Conservation (phyloP, 2,329 filamentous ascomycete genomes). For the Colletotrichum sp. region DNA sequence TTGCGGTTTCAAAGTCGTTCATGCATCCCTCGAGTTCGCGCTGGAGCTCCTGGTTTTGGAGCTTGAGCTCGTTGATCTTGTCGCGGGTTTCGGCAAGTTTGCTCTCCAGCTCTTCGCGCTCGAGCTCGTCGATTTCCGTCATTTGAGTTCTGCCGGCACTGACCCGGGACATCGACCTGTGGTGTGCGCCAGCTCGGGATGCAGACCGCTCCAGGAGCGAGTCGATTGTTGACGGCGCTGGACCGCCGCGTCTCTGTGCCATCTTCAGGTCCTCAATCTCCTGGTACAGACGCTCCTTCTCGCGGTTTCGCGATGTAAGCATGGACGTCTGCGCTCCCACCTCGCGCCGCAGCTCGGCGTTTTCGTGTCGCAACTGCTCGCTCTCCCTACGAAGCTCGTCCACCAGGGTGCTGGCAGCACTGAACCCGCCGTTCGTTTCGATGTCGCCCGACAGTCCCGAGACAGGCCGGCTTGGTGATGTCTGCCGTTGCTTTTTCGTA, state of each 20-base stretch:
- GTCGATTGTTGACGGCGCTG: conserved; percentile 73
- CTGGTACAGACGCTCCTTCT: conserved; percentile 93
- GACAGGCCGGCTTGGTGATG: conserved; percentile 54
- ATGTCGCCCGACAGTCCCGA: conserved; percentile 55
- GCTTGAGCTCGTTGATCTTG: conserved; percentile 82
- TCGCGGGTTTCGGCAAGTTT: conserved; percentile 85
- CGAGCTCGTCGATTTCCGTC: conserved; percentile 68
- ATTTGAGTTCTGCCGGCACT: conserved; percentile 74
- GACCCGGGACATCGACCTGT: conserved; percentile 75
- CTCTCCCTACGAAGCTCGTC: conserved; percentile 76
- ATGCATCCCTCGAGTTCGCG: conserved; percentile 81
- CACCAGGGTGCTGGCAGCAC: conserved; percentile 69
- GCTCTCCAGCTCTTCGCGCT: conserved; percentile 85
- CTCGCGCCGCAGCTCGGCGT: conserved; percentile 88
- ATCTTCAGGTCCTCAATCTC: conserved; percentile 98
- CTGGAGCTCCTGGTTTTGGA: conserved; percentile 89
- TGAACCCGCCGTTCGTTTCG: conserved; percentile 58
- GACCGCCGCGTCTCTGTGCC: conserved; percentile 74
- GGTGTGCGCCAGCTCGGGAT: conserved; percentile 74
- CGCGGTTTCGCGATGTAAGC: conserved; percentile 93
- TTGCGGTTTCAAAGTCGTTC: conserved; percentile 78
- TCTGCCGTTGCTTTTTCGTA: conserved; percentile 57
- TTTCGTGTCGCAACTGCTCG: conserved; percentile 87
- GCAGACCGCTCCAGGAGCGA: conserved; percentile 95
- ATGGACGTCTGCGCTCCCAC: conserved; percentile 96